These are phyloP conservation scores for Bocquillonia castaneifolia DNA, from an alignment of 441 rosid genomes.

Conservation along the genomic window DNA sequence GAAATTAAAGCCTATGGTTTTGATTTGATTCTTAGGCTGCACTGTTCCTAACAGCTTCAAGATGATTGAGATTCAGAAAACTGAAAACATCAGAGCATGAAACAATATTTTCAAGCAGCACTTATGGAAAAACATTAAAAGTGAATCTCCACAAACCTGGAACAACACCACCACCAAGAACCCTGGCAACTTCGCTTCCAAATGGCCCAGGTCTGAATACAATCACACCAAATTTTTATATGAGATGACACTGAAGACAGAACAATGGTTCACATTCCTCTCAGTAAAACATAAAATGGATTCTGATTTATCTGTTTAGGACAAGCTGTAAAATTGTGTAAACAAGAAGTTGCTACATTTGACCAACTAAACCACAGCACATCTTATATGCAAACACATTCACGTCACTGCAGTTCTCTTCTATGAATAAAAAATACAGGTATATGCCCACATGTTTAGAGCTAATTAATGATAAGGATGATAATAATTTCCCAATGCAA, in stretches of 20 bases:
- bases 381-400: constrained; percentile 3
- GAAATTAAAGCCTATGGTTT: background rate
- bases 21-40: background rate
- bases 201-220: constrained; percentile 58
- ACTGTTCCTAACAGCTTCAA: constrained; percentile 5
- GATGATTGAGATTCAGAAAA: background rate
- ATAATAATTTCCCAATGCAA: background rate
- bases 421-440: background rate
- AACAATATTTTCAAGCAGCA: constrained; percentile 6
- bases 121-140: background rate
- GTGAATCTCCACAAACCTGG: constrained; percentile 57
- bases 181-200: constrained; percentile 80
- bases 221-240: constrained; percentile 17
- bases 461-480: background rate
- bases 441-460: background rate
- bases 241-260: constrained; percentile 1
- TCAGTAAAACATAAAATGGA: background rate
- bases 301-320: background rate
- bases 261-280: background rate
- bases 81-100: constrained; percentile 5
- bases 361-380: no score
- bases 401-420: background rate
- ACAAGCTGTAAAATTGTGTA: background rate
- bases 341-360: background rate
- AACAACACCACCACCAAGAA: constrained; percentile 94